These are phyloP conservation scores for Mycena capillaripes DNA, from an alignment of 768 basidiomycete species.

Conservation along the genomic window DNA sequence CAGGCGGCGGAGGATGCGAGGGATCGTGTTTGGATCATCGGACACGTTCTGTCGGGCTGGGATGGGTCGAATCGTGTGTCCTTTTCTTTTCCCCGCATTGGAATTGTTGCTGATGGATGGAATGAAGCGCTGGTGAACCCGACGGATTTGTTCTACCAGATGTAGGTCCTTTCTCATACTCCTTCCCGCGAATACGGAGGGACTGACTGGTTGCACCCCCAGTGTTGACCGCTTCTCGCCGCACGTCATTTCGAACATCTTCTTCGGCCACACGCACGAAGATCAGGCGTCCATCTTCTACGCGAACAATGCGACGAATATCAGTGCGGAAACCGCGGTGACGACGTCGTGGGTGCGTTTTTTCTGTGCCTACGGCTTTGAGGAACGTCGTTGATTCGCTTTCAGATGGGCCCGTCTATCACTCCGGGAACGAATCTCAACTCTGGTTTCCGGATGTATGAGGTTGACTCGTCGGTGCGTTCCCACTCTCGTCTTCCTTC, in stretches of 20 bases:
- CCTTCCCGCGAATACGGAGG: no score
- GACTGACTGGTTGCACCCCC: no score
- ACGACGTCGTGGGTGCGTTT: slow-evolving; percentile 62
- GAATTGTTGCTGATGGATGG: background rate
- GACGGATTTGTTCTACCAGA: slow-evolving; percentile 51
- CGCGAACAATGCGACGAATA: slow-evolving; percentile 50
- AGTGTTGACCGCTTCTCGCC: slow-evolving; percentile 81
- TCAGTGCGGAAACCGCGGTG: slow-evolving; percentile 68
- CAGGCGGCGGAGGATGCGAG: slow-evolving; percentile 85
- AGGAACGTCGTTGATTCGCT: no score
- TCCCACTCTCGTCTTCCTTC: background rate
- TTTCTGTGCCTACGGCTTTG: no score
- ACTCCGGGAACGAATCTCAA: slow-evolving; percentile 81
- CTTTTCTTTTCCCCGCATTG: background rate
- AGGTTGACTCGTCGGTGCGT: slow-evolving; percentile 76
- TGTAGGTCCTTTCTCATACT: slow-evolving; percentile 17
- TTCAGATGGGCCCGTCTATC: slow-evolving; percentile 78
- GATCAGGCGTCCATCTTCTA: slow-evolving; percentile 35
- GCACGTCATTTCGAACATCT: slow-evolving; percentile 84
- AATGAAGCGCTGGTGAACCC: slow-evolving; percentile 30
- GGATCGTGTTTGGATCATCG: slow-evolving; percentile 71
- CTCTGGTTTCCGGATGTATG: slow-evolving; percentile 81
- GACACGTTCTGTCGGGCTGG: slow-evolving; percentile 56
- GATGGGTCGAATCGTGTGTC: slow-evolving; percentile 81
- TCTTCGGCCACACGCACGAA: slow-evolving; percentile 71